phyloP scores from a whole-genome alignment of 225 moss, liverwort and hornwort species.

The Bryum argenteum region DNA sequence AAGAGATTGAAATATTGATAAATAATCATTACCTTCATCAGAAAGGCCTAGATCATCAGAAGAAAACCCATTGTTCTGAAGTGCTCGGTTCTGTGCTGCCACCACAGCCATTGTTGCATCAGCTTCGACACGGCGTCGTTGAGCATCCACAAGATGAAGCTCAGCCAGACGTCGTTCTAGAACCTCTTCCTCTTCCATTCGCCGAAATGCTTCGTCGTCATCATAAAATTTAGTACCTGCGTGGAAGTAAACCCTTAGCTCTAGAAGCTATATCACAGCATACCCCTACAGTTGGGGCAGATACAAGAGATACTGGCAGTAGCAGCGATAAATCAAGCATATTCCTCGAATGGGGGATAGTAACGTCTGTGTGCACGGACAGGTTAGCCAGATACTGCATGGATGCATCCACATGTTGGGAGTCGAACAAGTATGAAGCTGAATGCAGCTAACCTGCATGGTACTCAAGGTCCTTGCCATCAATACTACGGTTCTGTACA shows the following conservation, averaged over 20 bases:
- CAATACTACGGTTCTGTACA: conserved; percentile 88
- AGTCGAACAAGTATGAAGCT: background rate
- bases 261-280: background rate
- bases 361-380: background rate
- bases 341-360: background rate
- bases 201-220: conserved; percentile 80
- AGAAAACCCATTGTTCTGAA: conserved; percentile 51
- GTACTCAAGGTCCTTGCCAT: conserved; percentile 88
- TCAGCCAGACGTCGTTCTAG: conserved; percentile 57
- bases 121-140: conserved; percentile 61
- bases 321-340: background rate
- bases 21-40: conserved; percentile 48
- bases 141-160: conserved; percentile 58
- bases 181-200: conserved; percentile 83
- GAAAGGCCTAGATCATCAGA: conserved; percentile 55
- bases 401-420: background rate
- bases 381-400: background rate
- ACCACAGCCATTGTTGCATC: conserved; percentile 66
- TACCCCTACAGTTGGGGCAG: background rate
- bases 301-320: background rate
- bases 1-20: background rate
- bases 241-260: background rate
- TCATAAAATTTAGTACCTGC: conserved; percentile 87
- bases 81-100: conserved; percentile 59
- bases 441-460: conserved; percentile 56